Evolutionary conservation across 805 yeast genomes (phyloP).

Genomic region (Metschnikowia gruessii): DNA sequence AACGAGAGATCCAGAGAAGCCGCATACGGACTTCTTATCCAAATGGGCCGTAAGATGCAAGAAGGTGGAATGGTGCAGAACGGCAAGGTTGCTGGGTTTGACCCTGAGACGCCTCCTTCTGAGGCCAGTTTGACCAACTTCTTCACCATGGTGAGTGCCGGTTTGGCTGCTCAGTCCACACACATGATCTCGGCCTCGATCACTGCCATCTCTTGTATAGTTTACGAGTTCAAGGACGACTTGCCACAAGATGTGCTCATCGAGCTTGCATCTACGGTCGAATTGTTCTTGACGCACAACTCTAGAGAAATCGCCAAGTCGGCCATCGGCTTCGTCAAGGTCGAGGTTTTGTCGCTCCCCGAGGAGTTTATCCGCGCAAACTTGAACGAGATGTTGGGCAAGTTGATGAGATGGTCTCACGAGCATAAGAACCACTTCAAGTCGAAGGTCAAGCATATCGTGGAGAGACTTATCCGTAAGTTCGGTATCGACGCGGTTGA

Average conservation of each 20-base stretch:
- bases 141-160: constrained; percentile 93
- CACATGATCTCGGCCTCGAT: constrained; percentile 95
- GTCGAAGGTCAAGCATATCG: constrained; percentile 85
- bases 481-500: constrained; percentile 89
- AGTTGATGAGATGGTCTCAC: constrained; percentile 87
- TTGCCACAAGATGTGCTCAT: constrained; percentile 57
- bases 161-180: constrained; percentile 88
- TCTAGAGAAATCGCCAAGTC: constrained; percentile 93
- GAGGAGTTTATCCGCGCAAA: constrained; percentile 68
- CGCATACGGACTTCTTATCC: constrained; percentile 70
- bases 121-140: constrained; percentile 74
- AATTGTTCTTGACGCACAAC: constrained; percentile 83
- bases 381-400: constrained; percentile 61
- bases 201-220: constrained; percentile 81
- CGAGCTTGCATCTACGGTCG: constrained; percentile 84
- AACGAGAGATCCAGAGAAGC: constrained; percentile 88
- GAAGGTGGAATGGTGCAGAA: constrained; percentile 66
- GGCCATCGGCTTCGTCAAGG: constrained; percentile 91
- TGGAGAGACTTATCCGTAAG: constrained; percentile 86
- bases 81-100: constrained; percentile 65
- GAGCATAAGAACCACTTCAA: constrained; percentile 96
- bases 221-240: constrained; percentile 77
- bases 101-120: constrained; percentile 55
- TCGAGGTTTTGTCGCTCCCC: constrained; percentile 79
- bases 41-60: constrained; percentile 77